Base-by-base conservation (phyloP, 2,329 filamentous ascomycete species). In the Myrmaecium sp. region DNA sequence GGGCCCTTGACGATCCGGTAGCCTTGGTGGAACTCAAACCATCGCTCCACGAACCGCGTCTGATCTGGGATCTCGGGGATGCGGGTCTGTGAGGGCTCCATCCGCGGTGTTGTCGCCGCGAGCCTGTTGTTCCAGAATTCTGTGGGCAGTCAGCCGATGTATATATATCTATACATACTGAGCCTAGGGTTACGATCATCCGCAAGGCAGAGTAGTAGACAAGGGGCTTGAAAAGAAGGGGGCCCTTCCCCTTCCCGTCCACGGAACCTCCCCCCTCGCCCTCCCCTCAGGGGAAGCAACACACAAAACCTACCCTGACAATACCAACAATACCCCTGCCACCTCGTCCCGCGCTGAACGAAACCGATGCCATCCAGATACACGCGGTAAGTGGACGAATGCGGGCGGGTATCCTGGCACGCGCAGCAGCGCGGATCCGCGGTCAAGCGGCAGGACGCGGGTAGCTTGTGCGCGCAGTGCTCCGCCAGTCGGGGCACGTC, bases 301-400 rank as follows among this genome's bases (percentile, higher is more conserved):
- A n/a, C n/a, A n/a, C n/a, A n/a, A n/a, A n/a, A n/a, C n/a, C n/a
- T 34, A 50, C 52, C 49, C 41, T 58, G 57, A 33, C 60, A 64
- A 35, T 55, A 60, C 58, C 58, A 62, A 34, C 60, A 64, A 31
- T 64, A 64, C 29, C 54, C 43, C 35, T 63, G 55, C 58, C 59
- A 62, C 20, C 60, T 36, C 4, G 51, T 58, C 3, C 58, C 60
- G 14, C 57, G 44, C 18, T 53, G 47, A 5, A 62, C 58, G 22
- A 57, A 58, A 6, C 60, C 60, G n/a, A 62, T 46, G 12, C 60
- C 60, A 29, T 62, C 60, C 20, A 63, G 52, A 36, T 63, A 63
- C 0, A 56, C 53, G 8, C 44, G 41, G 32, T 63, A 64, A 1
- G 51, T 48, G 2, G 47, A 38, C 3, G 54, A 46, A 30, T 64